phyloP scores from a whole-genome alignment of 1,139 yeast species.

The Kluyveromyces marxianus region DNA sequence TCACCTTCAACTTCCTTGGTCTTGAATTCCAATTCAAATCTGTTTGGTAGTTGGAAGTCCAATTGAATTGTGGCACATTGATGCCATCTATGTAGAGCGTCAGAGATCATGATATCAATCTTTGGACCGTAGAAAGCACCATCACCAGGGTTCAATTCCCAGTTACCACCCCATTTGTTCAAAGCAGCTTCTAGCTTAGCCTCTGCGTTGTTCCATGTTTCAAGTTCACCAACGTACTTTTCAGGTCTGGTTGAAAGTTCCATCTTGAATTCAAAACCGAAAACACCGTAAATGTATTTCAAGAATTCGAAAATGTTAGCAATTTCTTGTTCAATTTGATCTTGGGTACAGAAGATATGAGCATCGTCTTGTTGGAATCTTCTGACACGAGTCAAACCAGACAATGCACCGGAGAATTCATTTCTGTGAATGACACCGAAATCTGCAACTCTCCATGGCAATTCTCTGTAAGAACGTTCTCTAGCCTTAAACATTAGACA shows the following conservation, averaged over 20 bases:
- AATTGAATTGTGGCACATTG: constrained; percentile 98
- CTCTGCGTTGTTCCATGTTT: constrained; percentile 89
- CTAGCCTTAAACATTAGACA: constrained; percentile 81
- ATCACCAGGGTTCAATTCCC: constrained; percentile 93
- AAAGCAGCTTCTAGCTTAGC: constrained; percentile 64
- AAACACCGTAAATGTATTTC: constrained; percentile 68
- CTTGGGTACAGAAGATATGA: constrained; percentile 88
- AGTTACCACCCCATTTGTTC: constrained; percentile 68
- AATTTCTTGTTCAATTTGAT: constrained; percentile 81
- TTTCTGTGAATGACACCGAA: constrained; percentile 94
- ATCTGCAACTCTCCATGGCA: constrained; percentile 95
- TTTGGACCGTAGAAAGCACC: constrained; percentile 99
- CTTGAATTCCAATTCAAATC: constrained; percentile 85
- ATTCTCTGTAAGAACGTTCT: constrained; percentile 87
- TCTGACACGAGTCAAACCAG: constrained; percentile 92
- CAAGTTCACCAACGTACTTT: constrained; percentile 76
- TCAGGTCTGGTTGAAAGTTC: constrained; percentile 93
- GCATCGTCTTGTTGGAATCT: constrained; percentile 99
- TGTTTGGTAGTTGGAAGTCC: constrained; percentile 91
- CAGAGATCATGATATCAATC: constrained; percentile 89
- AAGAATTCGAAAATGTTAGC: constrained; percentile 73
- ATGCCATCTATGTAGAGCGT: constrained; percentile 88
- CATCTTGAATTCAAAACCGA: constrained; percentile 85
- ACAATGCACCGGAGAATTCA: constrained; percentile 84
- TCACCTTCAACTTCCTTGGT: constrained; percentile 48